Evolutionary conservation across 768 basidiomycete genomes (phyloP), one percentile per base, ranked within the genome.

Genomic region (Russula sp.): DNA sequence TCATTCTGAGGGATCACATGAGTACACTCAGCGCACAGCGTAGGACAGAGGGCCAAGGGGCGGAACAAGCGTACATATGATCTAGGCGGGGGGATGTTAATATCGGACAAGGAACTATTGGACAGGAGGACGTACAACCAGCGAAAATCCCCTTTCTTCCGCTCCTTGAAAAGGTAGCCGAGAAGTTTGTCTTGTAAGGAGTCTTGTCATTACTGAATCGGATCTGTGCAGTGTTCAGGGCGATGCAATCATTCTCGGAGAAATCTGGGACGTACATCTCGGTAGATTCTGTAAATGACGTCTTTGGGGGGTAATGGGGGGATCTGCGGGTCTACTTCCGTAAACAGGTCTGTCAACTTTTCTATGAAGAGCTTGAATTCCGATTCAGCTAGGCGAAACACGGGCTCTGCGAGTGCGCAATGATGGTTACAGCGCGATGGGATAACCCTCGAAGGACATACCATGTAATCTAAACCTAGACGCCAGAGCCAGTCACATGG

Each of bases 191-290:
- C 75, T 98, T 98, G 77, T 99, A 99, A 0, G 96, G 96, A 5
- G 96, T 99, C 76, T 94, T 95, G 72, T 94, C 90, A 61, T 91
- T 91, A 71, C 89, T 92, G 75, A 96, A 97, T 14, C 94, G 84
- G 27, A 96, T 73, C 90, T 93, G 50, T 40, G 40, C 7, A n/a
- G 11, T 40, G 20, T 40, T 7, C 27, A 8, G 11, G 18, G 42
- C n/a, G 31, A 35, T 31, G 54, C 31, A 7, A 31, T 3, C 31
- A 37, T 22, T 45, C 31, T 32, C 31, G 55, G 39, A 50, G 49
- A 50, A n/a, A 40, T 35, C 44, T 10, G 40, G 6, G 27, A 73
- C 82, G 44, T 55, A 89, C 91, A 72, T 98, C 96, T 50, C 95
- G 86, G 71, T 97, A 96, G 45, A 98, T 94, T 16, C 96, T 80